Evolutionary conservation across 1,284 basidiomycete species (phyloP), one percentile per base, ranked within the genome.

Genomic region (Entoloma clypeatum): DNA sequence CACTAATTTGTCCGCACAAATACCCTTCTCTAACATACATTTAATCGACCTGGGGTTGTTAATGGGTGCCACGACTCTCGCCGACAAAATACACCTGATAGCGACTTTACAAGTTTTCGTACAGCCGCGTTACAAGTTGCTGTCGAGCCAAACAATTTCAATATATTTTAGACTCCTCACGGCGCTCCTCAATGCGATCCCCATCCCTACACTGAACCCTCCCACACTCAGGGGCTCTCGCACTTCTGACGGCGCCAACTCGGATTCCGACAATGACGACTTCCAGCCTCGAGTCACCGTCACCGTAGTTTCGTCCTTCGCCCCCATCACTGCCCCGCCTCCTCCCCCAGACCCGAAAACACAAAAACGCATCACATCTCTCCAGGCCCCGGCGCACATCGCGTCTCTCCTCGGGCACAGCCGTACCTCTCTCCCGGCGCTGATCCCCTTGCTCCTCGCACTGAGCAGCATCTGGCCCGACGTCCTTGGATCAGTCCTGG

Each of bases 31-130:
- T 14, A 41, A 58, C 23, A 45, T 68, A 25, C 38, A 58, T 34
- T 42, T 54, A 14, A 27, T 63, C 30, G 43, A 60, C 17, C 13
- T 59, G 11, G 40, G 44, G 7, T 35, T 45, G 0, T 53, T 56
- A 9, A 46, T 49, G 19, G 36, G 44, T 22, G 39, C 41, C 9
- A 41, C 43, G 14, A 34, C 48, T 13, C 30, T 52, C 5, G 66
- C 66, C 39, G 59, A 63, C 13, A 73, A 65, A 51, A 58, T 74
- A 31, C 74, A 88, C 49, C 67, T 89, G 3, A 55, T 86, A 9
- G 77, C 84, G 1, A 87, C 86, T 52, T 61, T 88, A 4, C 60
- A 75, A 28, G 70, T 74, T 5, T 82, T 89, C 55, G 67, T 71
- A 7, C 67, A 75, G 0, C 73, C 79, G 3, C 71, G 77, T 38